Conservation (phyloP, 495 filamentous ascomycete genomes). For the Mycothermus thermophilus region DNA sequence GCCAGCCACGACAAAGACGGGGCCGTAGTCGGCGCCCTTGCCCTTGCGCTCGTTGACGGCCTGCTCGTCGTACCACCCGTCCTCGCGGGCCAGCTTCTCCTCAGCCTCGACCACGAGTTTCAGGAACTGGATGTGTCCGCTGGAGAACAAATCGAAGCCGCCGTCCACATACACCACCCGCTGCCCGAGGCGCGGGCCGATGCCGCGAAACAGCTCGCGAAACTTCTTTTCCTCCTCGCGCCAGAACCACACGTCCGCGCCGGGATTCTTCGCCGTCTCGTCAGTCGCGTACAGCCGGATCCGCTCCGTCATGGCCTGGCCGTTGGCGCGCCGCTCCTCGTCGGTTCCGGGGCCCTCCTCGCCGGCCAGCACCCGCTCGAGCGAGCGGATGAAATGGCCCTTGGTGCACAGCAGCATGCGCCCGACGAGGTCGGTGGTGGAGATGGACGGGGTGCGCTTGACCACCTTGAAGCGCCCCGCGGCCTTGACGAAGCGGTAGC, state of each 20-base stretch:
- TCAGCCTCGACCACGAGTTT: conserved; percentile 57
- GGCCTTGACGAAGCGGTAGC: conserved; percentile 91
- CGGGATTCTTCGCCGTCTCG: conserved; percentile 54
- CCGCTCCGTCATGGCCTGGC: conserved; percentile 48
- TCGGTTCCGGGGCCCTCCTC: conserved; percentile 55
- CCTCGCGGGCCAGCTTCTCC: conserved; percentile 45
- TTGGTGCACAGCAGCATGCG: conserved; percentile 91
- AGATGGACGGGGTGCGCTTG: conserved; percentile 90
- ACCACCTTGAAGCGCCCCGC: conserved; percentile 87
- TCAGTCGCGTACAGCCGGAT: conserved; percentile 80
- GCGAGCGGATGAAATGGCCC: conserved; percentile 70
- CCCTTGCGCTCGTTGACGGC: conserved; percentile 45
- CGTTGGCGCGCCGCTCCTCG: conserved; percentile 48
- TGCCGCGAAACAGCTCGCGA: conserved; percentile 49
- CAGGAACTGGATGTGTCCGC: conserved; percentile 91
- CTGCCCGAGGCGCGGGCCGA: conserved; percentile 56
- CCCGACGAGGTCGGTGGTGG: conserved; percentile 91
- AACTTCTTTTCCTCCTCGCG: conserved; percentile 41
- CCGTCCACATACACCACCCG: conserved; percentile 89
- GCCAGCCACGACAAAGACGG: conserved; percentile 76
- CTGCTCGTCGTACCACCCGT: conserved; percentile 60
- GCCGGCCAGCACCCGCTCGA: conserved; percentile 52
- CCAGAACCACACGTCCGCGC: conserved; percentile 73
- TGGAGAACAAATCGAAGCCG: conserved; percentile 93
- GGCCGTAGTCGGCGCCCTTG: conserved; percentile 58